Conservation (phyloP, 2,329 filamentous ascomycete species). For the Hypoxylon sp. region DNA sequence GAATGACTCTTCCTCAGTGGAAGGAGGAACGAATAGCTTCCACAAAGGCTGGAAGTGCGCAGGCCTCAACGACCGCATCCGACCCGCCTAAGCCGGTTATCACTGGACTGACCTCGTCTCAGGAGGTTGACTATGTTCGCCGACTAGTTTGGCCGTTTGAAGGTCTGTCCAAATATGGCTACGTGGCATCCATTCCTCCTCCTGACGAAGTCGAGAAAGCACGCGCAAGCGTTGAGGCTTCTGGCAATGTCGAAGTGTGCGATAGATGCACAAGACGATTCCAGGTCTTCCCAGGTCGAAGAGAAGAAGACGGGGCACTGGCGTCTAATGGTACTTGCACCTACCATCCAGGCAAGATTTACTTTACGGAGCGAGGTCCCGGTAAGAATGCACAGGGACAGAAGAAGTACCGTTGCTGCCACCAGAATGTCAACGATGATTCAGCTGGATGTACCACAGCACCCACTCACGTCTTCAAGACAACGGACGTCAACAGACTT, state of each 20-base stretch:
- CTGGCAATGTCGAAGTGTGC: conserved; percentile 87
- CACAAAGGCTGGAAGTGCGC: conserved; percentile 54
- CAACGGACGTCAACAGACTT: conserved; percentile 80
- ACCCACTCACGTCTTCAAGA: conserved; percentile 88
- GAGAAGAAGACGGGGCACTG: conserved; percentile 81
- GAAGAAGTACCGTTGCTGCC: conserved; percentile 83
- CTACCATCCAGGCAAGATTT: conserved; percentile 83
- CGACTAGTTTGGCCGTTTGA: conserved; percentile 75
- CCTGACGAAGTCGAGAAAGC: conserved; percentile 76
- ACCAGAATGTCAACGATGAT: conserved; percentile 76
- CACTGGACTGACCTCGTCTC: conserved; percentile 76
- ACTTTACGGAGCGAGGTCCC: conserved; percentile 69
- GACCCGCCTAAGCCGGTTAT: conserved; percentile 68
- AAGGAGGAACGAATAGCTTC: conserved; percentile 67
- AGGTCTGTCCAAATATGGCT: conserved; percentile 77
- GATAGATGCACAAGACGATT: conserved; percentile 90
- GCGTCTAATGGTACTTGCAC: conserved; percentile 83
- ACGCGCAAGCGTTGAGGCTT: conserved; percentile 73
- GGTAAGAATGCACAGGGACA: conserved; percentile 71
- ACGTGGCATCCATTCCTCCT: conserved; percentile 78
- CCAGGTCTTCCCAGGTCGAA: conserved; percentile 89
- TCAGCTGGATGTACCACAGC: conserved; percentile 78
- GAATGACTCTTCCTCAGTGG: conserved; percentile 82
- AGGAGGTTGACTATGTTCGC: conserved; percentile 77
- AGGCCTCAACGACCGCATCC: conserved; percentile 55